Evolutionary conservation across 768 basidiomycete species (phyloP), one percentile per base, ranked within the genome.

Genomic region (Saitozyma podzolica): DNA sequence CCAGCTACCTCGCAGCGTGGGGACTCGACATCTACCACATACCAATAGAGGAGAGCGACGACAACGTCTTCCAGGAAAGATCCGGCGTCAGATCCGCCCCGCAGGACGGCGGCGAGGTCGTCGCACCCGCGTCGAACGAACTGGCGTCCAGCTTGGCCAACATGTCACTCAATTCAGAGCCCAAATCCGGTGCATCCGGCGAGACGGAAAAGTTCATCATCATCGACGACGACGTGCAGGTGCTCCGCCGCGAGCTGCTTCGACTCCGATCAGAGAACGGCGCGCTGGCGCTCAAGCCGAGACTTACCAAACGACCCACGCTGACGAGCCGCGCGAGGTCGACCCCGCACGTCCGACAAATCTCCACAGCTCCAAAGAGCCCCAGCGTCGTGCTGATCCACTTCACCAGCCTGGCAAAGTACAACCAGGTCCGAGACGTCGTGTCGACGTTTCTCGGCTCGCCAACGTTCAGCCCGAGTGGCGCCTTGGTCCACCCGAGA

Each of bases 1-100:
- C 93, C 29, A 89, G 89, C 68, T 96, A 95, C 80, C 84, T 99
- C 61, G 90, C 90, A 19, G 86, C 89, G 6, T 98, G 95, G 95
- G 93, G 94, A 11, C 85, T 97, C 87, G 91, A 95, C 71, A 88
- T 97, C 49, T 87, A 86, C 56, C 92, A 93, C 80, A 83, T 82
- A 8, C 80, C 82, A 8, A 78, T 79, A 14, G 81, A 82, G 20
- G 79, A 77, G 37, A 63, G 59, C 6, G 56, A 66, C 29, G 62
- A 62, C 51, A 17, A 20, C 37, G 41, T 13, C 14, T 14, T 17
- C 10, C 40, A 39, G 53, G 54, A 40, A 17, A 16, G 19, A 39
- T 39, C 53, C 20, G 9, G 42, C 16, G 57, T 60, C 13, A 56
- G 43, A 19, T 10, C 13, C 51, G 13, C 11, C 16, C 51, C 51